These are phyloP conservation scores for Lactarius psammicola DNA, from an alignment of 768 basidiomycete genomes.

Conservation along the genomic window DNA sequence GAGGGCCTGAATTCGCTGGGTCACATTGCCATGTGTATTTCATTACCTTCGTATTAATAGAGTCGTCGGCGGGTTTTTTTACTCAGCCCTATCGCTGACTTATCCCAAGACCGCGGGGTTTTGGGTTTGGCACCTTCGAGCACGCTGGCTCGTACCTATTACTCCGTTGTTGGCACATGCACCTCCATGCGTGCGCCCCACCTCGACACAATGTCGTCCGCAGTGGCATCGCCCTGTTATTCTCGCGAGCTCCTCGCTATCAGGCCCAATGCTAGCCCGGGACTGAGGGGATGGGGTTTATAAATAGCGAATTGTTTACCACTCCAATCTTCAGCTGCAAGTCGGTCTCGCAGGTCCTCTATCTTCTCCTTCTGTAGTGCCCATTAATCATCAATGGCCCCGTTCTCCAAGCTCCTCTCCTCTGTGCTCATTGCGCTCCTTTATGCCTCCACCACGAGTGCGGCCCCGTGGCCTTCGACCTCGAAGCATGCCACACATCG, in stretches of 20 bases:
- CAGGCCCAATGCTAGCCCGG: not conserved
- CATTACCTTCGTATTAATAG: too few species aligned
- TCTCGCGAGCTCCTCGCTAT: not conserved
- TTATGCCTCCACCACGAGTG: slow-evolving; percentile 28
- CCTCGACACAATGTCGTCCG: not conserved
- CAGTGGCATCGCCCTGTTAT: not conserved
- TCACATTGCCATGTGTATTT: too few species aligned
- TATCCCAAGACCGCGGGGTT: not conserved
- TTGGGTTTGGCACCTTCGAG: not conserved
- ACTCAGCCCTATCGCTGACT: not conserved
- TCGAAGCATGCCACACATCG: slow-evolving; percentile 33
- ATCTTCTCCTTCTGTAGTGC: not conserved
- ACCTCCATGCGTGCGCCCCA: not conserved
- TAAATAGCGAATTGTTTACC: not conserved
- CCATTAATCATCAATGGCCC: slow-evolving; percentile 22
- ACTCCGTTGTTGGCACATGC: not conserved
- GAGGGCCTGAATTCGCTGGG: too few species aligned
- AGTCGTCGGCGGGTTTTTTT: too few species aligned
- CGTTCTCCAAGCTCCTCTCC: slow-evolving; percentile 29
- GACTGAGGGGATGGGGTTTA: not conserved
- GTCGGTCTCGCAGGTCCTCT: not conserved
- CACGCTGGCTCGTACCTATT: not conserved
- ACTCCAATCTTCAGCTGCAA: not conserved
- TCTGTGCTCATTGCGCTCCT: slow-evolving; percentile 31
- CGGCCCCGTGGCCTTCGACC: slow-evolving; percentile 30